Evolutionary conservation across 108 stramenopile genomes (phyloP).

Genomic region (Cyclotella atomus): DNA sequence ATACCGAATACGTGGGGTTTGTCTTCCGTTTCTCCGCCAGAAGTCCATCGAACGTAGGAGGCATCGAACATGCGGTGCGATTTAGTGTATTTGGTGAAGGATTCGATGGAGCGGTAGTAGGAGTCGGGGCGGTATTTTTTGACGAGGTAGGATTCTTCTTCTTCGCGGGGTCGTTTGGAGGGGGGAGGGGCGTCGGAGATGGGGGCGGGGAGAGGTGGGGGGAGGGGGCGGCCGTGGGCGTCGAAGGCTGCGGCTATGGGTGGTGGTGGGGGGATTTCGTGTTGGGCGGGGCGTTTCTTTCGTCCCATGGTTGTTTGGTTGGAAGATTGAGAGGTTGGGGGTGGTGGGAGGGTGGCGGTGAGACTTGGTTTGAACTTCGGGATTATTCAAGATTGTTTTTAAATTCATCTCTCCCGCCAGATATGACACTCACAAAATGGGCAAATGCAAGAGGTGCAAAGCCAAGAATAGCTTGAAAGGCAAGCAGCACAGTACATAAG

Average conservation of each 20-base stretch:
- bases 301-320: constrained; percentile 65
- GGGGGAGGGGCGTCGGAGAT: neutral
- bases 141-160: constrained; percentile 59
- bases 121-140: constrained; percentile 86
- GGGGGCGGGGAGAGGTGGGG: constrained; percentile 12
- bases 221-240: constrained; percentile 20
- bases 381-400: neutral
- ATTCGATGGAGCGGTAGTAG: constrained; percentile 78
- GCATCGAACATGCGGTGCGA: constrained; percentile 89
- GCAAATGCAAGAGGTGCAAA: too few relatives aligned
- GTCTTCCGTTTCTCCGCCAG: constrained; percentile 67
- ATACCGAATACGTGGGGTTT: constrained; percentile 80
- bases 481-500: too few relatives aligned
- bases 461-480: too few relatives aligned
- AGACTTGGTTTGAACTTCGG: too few relatives aligned
- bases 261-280: constrained; percentile 1
- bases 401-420: neutral
- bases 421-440: neutral
- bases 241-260: constrained; percentile 16
- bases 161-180: constrained; percentile 20
- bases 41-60: constrained; percentile 67
- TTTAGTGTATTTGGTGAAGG: constrained; percentile 86
- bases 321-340: neutral
- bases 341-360: neutral
- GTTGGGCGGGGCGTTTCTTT: constrained; percentile 54